phyloP scores from a whole-genome alignment of 768 basidiomycete genomes.

The Termitomyces sp. region DNA sequence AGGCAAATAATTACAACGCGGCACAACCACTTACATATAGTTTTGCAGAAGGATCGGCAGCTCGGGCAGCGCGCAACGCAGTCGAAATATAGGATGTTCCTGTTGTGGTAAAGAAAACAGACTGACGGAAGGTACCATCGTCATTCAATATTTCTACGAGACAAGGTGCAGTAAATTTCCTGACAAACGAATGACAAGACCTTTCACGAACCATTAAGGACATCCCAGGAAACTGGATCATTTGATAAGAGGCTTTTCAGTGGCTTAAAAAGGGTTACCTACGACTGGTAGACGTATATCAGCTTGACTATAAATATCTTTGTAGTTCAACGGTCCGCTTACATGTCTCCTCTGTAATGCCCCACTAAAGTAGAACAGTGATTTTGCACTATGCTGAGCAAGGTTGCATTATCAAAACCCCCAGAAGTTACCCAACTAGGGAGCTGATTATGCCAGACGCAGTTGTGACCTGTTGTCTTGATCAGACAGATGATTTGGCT shows the following conservation, averaged over 20 bases:
- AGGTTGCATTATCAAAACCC: slow-evolving; percentile 32
- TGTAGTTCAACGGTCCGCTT: not conserved
- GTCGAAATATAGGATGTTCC: slow-evolving; percentile 32
- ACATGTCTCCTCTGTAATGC: slow-evolving; percentile 52
- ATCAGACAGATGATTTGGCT: not conserved
- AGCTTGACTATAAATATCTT: not conserved
- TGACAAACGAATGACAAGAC: not conserved
- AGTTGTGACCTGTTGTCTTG: slow-evolving; percentile 32
- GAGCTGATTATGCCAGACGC: slow-evolving; percentile 50
- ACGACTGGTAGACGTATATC: not conserved
- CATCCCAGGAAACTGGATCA: slow-evolving; percentile 35
- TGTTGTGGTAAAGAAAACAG: slow-evolving; percentile 40
- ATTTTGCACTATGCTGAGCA: slow-evolving; percentile 39
- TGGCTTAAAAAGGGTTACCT: not conserved
- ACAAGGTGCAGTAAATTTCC: not conserved
- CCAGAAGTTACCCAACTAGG: slow-evolving; percentile 44
- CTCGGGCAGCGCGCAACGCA: slow-evolving; percentile 37
- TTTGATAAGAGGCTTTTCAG: slow-evolving; percentile 13
- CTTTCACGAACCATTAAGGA: slow-evolving; percentile 29
- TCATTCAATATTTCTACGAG: slow-evolving; percentile 36
- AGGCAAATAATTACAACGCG: not conserved
- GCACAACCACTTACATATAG: slow-evolving; percentile 37
- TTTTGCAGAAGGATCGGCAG: slow-evolving; percentile 50
- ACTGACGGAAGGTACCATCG: slow-evolving; percentile 37
- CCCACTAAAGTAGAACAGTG: slow-evolving; percentile 47